Percentiles rank a stretch among this genome's conserved stretches.
These are phyloP conservation scores for Eimeria mitis DNA, from an alignment of 169 alveolate genomes.

Conservation along the genomic window DNA sequence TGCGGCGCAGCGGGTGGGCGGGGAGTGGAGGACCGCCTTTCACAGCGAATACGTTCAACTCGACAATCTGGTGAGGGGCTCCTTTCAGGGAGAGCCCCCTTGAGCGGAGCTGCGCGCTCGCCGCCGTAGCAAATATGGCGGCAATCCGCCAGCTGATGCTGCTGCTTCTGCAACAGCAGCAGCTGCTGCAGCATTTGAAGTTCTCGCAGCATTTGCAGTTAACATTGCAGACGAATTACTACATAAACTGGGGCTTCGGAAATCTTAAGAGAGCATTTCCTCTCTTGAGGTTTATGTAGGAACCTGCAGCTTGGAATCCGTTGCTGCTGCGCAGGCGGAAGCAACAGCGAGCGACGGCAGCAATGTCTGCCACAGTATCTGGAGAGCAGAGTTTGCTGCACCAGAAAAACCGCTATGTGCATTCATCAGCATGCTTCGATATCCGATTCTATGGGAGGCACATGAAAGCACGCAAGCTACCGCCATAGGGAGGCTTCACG, in stretches of 20 bases:
- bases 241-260: background rate
- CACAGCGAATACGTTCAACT: slow-evolving; percentile 62
- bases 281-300: background rate
- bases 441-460: background rate
- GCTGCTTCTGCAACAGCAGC: slow-evolving; percentile 25
- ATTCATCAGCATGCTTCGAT: background rate
- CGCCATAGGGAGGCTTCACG: background rate
- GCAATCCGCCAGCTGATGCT: background rate
- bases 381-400: slow-evolving; percentile 15
- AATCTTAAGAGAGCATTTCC: background rate
- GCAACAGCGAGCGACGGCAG: slow-evolving; percentile 32
- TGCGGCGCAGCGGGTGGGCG: slow-evolving; percentile 58
- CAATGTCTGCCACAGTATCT: slow-evolving; percentile 12
- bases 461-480: background rate
- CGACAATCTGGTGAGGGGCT: slow-evolving; percentile 61
- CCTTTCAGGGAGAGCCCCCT: slow-evolving; percentile 10
- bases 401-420: background rate
- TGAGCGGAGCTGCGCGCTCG: slow-evolving; percentile 29
- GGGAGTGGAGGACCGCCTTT: slow-evolving; percentile 32
- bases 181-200: background rate
- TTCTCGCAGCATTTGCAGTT: background rate
- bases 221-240: background rate
- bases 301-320: slow-evolving; percentile 7
- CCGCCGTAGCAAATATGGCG: background rate
- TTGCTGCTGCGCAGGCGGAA: slow-evolving; percentile 41